Percentiles rank a stretch among this genome's conserved stretches.
Conservation (phyloP, 208 protist species). For the Spironucleus salmonicida region DNA sequence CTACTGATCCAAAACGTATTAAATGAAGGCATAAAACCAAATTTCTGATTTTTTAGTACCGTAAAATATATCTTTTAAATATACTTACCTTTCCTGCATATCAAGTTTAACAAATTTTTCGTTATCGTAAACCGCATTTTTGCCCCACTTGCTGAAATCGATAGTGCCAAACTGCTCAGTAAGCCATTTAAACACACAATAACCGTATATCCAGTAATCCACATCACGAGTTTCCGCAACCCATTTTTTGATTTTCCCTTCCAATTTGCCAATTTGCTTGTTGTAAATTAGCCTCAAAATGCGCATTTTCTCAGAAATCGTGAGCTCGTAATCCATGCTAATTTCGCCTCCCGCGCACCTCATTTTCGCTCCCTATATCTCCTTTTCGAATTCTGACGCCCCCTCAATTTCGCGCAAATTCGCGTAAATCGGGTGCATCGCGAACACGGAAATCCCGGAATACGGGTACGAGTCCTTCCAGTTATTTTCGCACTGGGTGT, state of each 20-base stretch:
- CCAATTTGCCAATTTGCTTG: background rate
- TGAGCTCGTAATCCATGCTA: constrained; percentile 51
- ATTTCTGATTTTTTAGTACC: constrained; percentile 37
- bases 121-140: constrained; percentile 33
- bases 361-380: background rate
- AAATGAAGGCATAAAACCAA: constrained; percentile 47
- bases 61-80: background rate
- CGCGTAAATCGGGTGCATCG: constrained; percentile 58
- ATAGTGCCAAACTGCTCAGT: constrained; percentile 40
- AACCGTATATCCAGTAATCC: constrained; percentile 49
- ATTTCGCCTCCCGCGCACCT: no score
- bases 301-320: constrained; percentile 27
- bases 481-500: constrained; percentile 45
- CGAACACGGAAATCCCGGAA: constrained; percentile 50
- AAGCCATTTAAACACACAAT: constrained; percentile 46
- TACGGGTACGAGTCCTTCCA: constrained; percentile 59
- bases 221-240: constrained; percentile 40
- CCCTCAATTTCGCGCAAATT: constrained; percentile 24
- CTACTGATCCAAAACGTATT: no score
- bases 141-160: constrained; percentile 48
- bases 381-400: no score
- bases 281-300: constrained; percentile 31
- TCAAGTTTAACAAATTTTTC: background rate
- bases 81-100: background rate
- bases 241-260: constrained; percentile 25